These are phyloP conservation scores for Eucalyptus victrix DNA, from an alignment of 345 rosid genomes.

Conservation along the genomic window DNA sequence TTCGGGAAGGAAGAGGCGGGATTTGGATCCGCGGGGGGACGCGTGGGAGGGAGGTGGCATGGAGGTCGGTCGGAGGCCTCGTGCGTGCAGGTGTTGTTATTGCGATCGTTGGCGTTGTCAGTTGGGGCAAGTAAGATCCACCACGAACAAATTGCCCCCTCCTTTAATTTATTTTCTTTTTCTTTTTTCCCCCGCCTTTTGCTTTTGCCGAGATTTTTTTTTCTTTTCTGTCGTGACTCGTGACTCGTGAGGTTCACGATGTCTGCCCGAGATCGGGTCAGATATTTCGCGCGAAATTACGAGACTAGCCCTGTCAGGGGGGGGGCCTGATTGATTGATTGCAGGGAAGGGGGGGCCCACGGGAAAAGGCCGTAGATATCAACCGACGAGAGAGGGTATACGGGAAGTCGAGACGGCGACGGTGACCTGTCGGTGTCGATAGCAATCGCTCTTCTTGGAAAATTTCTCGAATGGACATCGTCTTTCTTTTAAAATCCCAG, in stretches of 20 bases:
- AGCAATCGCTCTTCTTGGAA: neutral
- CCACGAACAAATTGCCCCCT: neutral
- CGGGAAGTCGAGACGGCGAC: neutral
- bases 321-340: neutral
- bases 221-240: neutral
- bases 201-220: too few species aligned
- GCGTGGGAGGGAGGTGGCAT: neutral
- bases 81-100: neutral
- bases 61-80: neutral
- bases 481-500: neutral
- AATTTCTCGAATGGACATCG: neutral
- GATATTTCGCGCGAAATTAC: neutral
- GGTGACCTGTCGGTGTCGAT: neutral
- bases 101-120: neutral
- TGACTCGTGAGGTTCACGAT: neutral
- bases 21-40: neutral
- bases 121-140: neutral
- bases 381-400: neutral
- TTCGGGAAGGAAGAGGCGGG: neutral
- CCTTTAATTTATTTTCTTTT: neutral
- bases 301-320: neutral
- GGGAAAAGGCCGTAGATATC: neutral
- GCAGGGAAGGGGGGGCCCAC: neutral
- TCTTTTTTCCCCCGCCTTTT: neutral
- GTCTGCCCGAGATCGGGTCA: neutral